These are phyloP conservation scores for Coemansia reversa DNA, from an alignment of 192 early-diverging fungal genomes.

Conservation along the genomic window DNA sequence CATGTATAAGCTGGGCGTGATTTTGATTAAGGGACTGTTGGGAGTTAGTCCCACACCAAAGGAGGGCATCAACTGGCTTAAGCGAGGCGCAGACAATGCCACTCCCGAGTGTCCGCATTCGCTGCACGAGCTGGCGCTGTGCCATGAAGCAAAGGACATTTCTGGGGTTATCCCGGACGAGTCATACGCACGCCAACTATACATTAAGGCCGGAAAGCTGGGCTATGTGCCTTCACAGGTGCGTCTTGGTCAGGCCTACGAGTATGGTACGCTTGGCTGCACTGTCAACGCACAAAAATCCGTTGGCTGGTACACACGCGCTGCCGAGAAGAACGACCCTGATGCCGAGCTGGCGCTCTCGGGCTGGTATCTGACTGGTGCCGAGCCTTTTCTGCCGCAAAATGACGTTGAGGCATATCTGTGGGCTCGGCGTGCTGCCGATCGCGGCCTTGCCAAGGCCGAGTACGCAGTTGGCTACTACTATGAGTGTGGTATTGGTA, in stretches of 20 bases:
- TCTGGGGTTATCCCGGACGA: slow-evolving; percentile 76
- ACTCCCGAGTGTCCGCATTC: slow-evolving; percentile 90
- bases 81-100: slow-evolving; percentile 86
- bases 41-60: slow-evolving; percentile 74
- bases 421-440: slow-evolving; percentile 96
- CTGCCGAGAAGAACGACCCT: slow-evolving; percentile 86
- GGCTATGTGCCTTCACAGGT: slow-evolving; percentile 93
- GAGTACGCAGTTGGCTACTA: slow-evolving; percentile 98
- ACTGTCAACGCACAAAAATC: slow-evolving; percentile 84
- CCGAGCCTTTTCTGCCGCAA: slow-evolving; percentile 84
- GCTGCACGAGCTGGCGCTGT: slow-evolving; percentile 86
- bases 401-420: slow-evolving; percentile 94
- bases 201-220: slow-evolving; percentile 86
- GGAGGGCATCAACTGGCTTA: slow-evolving; percentile 94
- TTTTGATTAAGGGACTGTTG: slow-evolving; percentile 82
- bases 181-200: slow-evolving; percentile 87
- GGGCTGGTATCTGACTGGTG: slow-evolving; percentile 97
- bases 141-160: slow-evolving; percentile 76
- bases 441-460: slow-evolving; percentile 91
- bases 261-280: slow-evolving; percentile 88
- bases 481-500: slow-evolving; percentile 87
- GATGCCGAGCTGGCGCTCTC: slow-evolving; percentile 93
- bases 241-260: slow-evolving; percentile 88
- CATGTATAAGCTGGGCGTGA: slow-evolving; percentile 97
- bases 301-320: slow-evolving; percentile 94